Percentiles rank a stretch among this genome's conserved stretches.
Conservation (phyloP, 2,329 filamentous ascomycete species). For the Fusarium nanum region DNA sequence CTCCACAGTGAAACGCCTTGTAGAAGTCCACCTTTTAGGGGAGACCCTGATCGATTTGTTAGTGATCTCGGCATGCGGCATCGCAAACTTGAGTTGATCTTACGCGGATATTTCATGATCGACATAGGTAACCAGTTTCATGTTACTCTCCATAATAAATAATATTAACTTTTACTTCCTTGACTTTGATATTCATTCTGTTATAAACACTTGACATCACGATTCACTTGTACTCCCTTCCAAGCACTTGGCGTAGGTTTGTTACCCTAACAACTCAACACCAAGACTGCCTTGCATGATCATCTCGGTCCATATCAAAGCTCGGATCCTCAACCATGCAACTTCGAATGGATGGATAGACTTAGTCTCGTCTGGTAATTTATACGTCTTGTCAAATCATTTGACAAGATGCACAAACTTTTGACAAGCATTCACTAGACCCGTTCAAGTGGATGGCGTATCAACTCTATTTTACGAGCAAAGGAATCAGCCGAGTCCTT, state of each 20-base stretch:
- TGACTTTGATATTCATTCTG: background rate
- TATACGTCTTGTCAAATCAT: background rate
- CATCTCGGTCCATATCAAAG: background rate
- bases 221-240: background rate
- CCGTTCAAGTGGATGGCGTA: background rate
- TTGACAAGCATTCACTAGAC: background rate
- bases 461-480: conserved; percentile 1
- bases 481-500: background rate
- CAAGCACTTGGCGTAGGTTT: conserved; percentile 5
- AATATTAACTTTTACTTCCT: background rate
- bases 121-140: background rate
- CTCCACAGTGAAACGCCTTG: conserved; percentile 15
- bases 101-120: background rate
- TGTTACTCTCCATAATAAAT: background rate
- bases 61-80: conserved; percentile 38
- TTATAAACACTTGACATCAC: background rate
- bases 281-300: conserved; percentile 1
- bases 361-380: background rate
- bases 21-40: conserved; percentile 7
- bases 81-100: conserved; percentile 6
- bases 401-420: background rate
- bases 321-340: background rate
- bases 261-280: conserved; percentile 4
- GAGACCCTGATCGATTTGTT: conserved; percentile 29
- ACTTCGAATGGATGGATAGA: background rate